Evolutionary conservation across 164 flowering plant species (phyloP).

Genomic region (Berberis vulgaris): DNA sequence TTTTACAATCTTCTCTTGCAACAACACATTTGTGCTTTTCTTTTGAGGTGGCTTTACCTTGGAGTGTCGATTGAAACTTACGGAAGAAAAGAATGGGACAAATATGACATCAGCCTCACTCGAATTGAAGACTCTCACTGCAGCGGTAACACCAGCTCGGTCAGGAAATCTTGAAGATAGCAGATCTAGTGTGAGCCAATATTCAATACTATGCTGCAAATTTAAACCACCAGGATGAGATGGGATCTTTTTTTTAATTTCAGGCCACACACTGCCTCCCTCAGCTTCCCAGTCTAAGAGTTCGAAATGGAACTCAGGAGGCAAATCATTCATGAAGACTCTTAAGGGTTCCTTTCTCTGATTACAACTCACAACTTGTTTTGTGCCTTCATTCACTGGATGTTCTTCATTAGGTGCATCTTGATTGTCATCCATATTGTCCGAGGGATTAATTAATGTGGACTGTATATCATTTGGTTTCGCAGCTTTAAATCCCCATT

Average conservation of each 20-base stretch:
- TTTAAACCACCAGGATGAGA: constrained; percentile 84
- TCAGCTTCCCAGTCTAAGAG: constrained; percentile 62
- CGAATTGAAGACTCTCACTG: constrained; percentile 60
- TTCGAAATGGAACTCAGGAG: constrained; percentile 82
- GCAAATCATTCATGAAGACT: constrained; percentile 91
- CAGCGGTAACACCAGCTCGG: constrained; percentile 26
- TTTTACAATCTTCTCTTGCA: constrained; percentile 67
- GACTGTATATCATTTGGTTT: constrained; percentile 11
- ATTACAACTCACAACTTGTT: constrained; percentile 13
- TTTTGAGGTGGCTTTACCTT: constrained; percentile 41
- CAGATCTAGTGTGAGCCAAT: constrained; percentile 90
- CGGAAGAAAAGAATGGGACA: constrained; percentile 89
- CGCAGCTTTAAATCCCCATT: constrained; percentile 9
- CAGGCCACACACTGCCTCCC: constrained; percentile 67
- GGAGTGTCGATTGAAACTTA: constrained; percentile 64
- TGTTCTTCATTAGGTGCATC: no score
- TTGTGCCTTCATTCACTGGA: constrained; percentile 3
- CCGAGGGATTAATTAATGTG: constrained; percentile 5
- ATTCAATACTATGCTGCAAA: constrained; percentile 89
- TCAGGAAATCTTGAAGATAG: constrained; percentile 46
- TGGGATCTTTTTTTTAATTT: constrained; percentile 44
- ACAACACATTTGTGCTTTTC: constrained; percentile 35
- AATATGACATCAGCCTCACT: constrained; percentile 81
- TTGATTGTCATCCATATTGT: not conserved
- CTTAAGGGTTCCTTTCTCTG: constrained; percentile 27